These are phyloP conservation scores for Magnolia officinalis DNA, from an alignment of 164 flowering plant genomes.

Conservation along the genomic window DNA sequence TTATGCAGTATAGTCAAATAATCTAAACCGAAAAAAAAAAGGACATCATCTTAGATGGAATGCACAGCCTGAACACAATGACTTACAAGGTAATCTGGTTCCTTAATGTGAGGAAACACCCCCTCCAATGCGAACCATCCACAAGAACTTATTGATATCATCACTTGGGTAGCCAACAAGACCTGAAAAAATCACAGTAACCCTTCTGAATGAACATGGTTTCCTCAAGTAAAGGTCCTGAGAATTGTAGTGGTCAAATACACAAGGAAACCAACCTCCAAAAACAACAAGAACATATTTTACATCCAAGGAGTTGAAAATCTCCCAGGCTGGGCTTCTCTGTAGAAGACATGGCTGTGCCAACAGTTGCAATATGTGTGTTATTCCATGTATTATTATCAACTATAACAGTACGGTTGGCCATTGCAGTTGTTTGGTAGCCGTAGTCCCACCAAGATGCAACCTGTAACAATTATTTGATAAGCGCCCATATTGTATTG, in stretches of 20 bases:
- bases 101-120: slow-evolving; percentile 99
- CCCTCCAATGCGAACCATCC: slow-evolving; percentile 99
- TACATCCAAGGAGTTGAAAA: slow-evolving; percentile 94
- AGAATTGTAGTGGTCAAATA: background rate
- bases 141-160: slow-evolving; percentile 93
- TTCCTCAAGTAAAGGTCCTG: background rate
- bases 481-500: background rate
- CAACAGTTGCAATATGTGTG: slow-evolving; percentile 99
- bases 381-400: slow-evolving; percentile 99
- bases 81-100: slow-evolving; percentile 95
- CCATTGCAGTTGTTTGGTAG: slow-evolving; percentile 99
- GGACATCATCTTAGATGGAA: background rate
- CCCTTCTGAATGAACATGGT: slow-evolving; percentile 14
- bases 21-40: background rate
- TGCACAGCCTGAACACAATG: background rate
- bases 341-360: slow-evolving; percentile 99
- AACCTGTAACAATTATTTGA: slow-evolving; percentile 58
- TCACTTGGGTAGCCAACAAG: slow-evolving; percentile 99
- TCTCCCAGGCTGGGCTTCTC: slow-evolving; percentile 99
- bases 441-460: slow-evolving; percentile 99
- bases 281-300: slow-evolving; percentile 99
- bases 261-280: slow-evolving; percentile 62
- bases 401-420: slow-evolving; percentile 95
- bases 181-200: slow-evolving; percentile 40
- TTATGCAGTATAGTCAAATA: no score